Conservation (phyloP, 495 filamentous ascomycete genomes). For the Clavariopsis aquatica region DNA sequence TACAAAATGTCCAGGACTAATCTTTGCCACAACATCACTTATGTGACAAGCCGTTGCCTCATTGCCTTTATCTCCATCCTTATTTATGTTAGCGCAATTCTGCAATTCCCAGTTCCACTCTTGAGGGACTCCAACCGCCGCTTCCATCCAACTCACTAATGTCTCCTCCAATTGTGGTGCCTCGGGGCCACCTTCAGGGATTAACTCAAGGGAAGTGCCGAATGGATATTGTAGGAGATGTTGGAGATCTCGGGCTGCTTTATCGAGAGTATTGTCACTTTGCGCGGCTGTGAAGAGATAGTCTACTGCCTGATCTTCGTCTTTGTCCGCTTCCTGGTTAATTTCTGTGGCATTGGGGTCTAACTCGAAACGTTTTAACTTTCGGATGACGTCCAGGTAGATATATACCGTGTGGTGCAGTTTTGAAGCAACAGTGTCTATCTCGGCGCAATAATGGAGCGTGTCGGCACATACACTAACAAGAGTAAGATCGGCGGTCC, state of each 20-base stretch:
- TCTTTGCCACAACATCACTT: neutral
- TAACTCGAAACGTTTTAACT: neutral
- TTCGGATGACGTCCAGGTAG: neutral
- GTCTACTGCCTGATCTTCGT: neutral
- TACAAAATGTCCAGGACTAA: neutral
- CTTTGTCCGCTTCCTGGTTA: neutral
- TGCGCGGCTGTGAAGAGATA: neutral
- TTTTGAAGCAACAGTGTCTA: neutral
- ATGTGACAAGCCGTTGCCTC: neutral
- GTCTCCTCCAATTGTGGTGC: neutral
- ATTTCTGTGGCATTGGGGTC: too few relatives aligned
- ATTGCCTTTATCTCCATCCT: too few relatives aligned
- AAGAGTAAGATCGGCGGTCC: constrained; percentile 9
- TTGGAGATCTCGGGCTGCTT: neutral
- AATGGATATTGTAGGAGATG: neutral
- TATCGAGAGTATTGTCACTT: neutral
- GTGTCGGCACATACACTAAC: neutral
- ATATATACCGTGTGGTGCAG: neutral
- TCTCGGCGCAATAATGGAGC: neutral
- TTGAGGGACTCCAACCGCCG: neutral
- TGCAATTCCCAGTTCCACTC: constrained; percentile 18
- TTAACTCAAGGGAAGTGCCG: neutral
- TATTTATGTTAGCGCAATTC: neutral
- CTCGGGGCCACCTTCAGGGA: neutral
- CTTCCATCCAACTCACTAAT: neutral